Conservation (phyloP, 805 yeast genomes). For the Spathaspora hagerdaliae region DNA sequence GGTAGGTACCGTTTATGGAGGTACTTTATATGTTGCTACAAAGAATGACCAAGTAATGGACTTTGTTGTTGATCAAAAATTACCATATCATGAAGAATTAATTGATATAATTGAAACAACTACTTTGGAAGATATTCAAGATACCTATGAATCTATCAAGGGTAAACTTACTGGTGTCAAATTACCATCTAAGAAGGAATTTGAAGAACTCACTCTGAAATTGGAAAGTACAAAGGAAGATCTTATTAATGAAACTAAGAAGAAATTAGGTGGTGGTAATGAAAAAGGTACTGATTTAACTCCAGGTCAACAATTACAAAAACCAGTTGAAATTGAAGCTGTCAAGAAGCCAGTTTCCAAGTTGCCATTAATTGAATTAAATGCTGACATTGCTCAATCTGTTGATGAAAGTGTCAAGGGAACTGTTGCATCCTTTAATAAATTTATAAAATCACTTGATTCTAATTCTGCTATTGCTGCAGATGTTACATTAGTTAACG, state of each 20-base stretch:
- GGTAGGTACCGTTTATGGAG: slow-evolving; percentile 32
- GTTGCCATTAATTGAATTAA: slow-evolving; percentile 31
- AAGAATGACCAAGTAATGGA: slow-evolving; percentile 42
- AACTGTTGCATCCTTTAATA: slow-evolving; percentile 37
- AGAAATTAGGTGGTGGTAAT: slow-evolving; percentile 17
- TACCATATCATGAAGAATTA: slow-evolving; percentile 40
- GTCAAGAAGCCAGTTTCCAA: slow-evolving; percentile 18
- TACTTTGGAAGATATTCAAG: slow-evolving; percentile 29
- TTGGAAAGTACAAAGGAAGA: slow-evolving; percentile 30
- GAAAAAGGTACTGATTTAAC: slow-evolving; percentile 13
- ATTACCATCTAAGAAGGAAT: slow-evolving; percentile 28
- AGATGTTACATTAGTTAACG: slow-evolving; percentile 25
- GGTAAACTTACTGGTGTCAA: slow-evolving; percentile 15
- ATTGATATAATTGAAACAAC: slow-evolving; percentile 32
- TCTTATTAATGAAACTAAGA: slow-evolving; percentile 33
- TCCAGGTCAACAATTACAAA: slow-evolving; percentile 41
- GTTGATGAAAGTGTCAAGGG: slow-evolving; percentile 31
- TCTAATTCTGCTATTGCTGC: slow-evolving; percentile 19
- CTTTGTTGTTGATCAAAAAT: slow-evolving; percentile 39
- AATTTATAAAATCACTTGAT: slow-evolving; percentile 33
- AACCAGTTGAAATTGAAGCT: slow-evolving; percentile 34
- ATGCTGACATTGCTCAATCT: slow-evolving; percentile 14
- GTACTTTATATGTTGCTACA: slow-evolving; percentile 37
- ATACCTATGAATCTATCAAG: slow-evolving; percentile 13
- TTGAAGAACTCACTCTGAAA: slow-evolving; percentile 28